Evolutionary conservation across 208 protist genomes (phyloP).

Genomic region (Acanthamoeba sp.): DNA sequence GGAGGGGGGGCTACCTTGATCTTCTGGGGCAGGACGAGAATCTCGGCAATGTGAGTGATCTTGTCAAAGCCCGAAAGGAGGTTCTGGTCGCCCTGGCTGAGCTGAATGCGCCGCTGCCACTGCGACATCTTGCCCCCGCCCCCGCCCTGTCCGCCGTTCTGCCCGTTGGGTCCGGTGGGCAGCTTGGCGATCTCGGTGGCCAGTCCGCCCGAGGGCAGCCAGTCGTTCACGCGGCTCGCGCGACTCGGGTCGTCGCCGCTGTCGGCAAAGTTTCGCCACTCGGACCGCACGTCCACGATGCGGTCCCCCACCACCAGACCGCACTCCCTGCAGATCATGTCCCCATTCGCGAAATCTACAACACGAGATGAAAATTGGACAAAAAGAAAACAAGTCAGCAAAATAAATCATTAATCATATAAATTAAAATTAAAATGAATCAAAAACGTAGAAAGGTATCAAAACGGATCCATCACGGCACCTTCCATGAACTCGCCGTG

Average conservation of each 20-base stretch:
- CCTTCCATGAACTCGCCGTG: constrained; percentile 14
- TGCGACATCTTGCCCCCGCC: constrained; percentile 10
- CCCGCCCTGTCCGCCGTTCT: background rate
- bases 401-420: no score
- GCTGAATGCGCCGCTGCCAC: constrained; percentile 68
- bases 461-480: background rate
- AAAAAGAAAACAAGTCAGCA: background rate
- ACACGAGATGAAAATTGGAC: background rate
- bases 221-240: constrained; percentile 75
- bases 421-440: no score
- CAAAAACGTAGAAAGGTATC: background rate
- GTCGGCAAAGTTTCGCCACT: constrained; percentile 78
- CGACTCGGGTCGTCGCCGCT: constrained; percentile 78
- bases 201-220: constrained; percentile 42
- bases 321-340: constrained; percentile 80
- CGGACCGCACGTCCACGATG: constrained; percentile 77
- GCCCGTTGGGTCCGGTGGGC: background rate
- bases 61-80: constrained; percentile 76
- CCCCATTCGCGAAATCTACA: constrained; percentile 75
- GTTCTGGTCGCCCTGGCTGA: constrained; percentile 70
- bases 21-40: constrained; percentile 73
- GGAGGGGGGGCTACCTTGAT: background rate
- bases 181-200: background rate
- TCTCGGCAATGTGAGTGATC: constrained; percentile 75
- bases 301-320: constrained; percentile 77